Base-by-base conservation (phyloP, 148 eudicot species). In the Vaccinium myrtillus region DNA sequence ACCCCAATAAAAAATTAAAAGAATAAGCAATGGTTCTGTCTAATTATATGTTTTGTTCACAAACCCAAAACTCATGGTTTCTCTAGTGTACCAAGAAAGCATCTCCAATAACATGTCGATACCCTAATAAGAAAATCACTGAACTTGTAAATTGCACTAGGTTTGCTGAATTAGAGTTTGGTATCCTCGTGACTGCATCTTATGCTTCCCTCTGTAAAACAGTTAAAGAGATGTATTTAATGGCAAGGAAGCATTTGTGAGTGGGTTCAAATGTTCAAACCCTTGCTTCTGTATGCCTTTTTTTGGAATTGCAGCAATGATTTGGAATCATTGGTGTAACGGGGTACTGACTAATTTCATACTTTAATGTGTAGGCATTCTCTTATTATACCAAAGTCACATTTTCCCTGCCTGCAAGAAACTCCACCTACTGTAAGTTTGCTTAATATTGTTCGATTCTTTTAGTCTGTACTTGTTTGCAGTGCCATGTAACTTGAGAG, bases 361-460 rank as follows among this genome's bases (percentile, higher is more conserved):
- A 8, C 23, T 51, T 53, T 83, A 46, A 82, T 61, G 69, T 65
- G 30, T 81, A 97, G 99, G 91, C 99, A 97, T 90, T 89, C 94
- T 43, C 95, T 97, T 82, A 85, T 97, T 63, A 94, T 97, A 83
- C 99, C 99, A 36, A 95, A 94, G 87, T 82, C 86, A 39, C 99
- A 97, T 88, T 97, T 88, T 79, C 83, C 95, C 73, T 91, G 95
- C 84, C 75, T 97, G 91, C 94, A 89, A 87, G 92, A 83, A 56
- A 97, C 99, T 89, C 98, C 98, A 83, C 97, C 99, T 53, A 79
- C 91, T 78, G 99, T 97, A 90, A 94, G 99, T 93, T 85, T 58
- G 27, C 10, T 13, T 8, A 18, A 77, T 13, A 30, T 48, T 3
- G 30, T 78, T 53, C 16, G 25, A 56, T 61, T 79, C 51, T 85